Evolutionary conservation across 2,329 filamentous ascomycete species (phyloP).

Genomic region (Microdochium trichocladiopsis): DNA sequence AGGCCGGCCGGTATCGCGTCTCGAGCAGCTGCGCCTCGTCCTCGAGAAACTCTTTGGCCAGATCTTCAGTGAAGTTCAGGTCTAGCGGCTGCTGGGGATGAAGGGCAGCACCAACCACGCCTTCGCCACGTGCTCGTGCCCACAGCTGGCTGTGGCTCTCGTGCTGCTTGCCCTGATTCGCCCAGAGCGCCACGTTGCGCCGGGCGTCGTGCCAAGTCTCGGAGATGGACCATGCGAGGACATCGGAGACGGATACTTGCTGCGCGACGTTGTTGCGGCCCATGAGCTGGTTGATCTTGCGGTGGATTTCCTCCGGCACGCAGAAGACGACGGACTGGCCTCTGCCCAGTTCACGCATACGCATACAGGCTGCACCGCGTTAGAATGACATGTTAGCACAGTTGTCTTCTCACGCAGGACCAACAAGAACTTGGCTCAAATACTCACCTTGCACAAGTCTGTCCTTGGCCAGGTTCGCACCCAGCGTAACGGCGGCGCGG

Average conservation of each 20-base stretch:
- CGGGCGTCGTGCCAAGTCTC: constrained; percentile 46
- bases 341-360: constrained; percentile 61
- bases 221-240: constrained; percentile 51
- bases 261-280: background rate
- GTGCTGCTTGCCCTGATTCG: constrained; percentile 47
- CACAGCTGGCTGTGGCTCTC: constrained; percentile 31
- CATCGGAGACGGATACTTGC: constrained; percentile 40
- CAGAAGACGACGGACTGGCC: constrained; percentile 61
- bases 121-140: constrained; percentile 7
- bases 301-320: constrained; percentile 49
- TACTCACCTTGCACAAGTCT: constrained; percentile 57
- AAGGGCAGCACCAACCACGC: too few species aligned
- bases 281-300: constrained; percentile 5
- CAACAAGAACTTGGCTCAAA: too few species aligned
- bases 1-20: constrained; percentile 38
- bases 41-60: constrained; percentile 43
- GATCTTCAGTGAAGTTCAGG: constrained; percentile 9
- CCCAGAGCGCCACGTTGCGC: constrained; percentile 51
- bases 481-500: constrained; percentile 61
- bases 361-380: constrained; percentile 51
- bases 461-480: constrained; percentile 60
- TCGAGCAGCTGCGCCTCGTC: constrained; percentile 45
- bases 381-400: constrained; percentile 5
- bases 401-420: too few species aligned
- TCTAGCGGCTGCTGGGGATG: background rate